Conservation (phyloP, 1,284 basidiomycete genomes). For the Malassezia vespertilionis region DNA sequence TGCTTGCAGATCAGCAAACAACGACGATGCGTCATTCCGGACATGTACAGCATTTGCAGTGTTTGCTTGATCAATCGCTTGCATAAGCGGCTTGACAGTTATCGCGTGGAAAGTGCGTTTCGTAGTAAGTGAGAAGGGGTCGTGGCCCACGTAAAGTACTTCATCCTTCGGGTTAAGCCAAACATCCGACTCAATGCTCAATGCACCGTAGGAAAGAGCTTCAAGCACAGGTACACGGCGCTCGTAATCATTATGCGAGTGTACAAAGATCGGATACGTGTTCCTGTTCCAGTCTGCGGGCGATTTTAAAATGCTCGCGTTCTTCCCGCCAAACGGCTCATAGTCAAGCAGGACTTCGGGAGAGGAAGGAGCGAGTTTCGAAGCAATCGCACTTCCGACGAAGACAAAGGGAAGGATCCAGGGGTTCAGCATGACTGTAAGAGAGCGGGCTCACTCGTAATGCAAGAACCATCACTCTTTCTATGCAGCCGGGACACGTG, state of each 20-base stretch:
- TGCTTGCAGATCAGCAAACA: constrained; percentile 19
- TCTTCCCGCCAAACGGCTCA: constrained; percentile 13
- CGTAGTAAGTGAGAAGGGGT: constrained; percentile 21
- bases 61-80: constrained; percentile 27
- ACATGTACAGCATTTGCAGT: constrained; percentile 17
- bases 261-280: constrained; percentile 21
- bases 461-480: too few species aligned
- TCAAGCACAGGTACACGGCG: constrained; percentile 24
- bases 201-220: constrained; percentile 25
- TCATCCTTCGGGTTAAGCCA: constrained; percentile 30
- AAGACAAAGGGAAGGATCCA: too few species aligned
- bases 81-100: constrained; percentile 24
- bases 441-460: too few species aligned
- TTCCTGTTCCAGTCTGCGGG: constrained; percentile 22
- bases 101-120: constrained; percentile 25
- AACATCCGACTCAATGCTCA: constrained; percentile 29
- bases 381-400: constrained; percentile 16
- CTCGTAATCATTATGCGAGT: constrained; percentile 30
- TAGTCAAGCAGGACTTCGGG: background rate
- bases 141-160: constrained; percentile 31
- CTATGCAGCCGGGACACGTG: too few species aligned
- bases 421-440: too few species aligned
- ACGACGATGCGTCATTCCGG: constrained; percentile 17
- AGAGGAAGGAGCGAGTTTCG: background rate
- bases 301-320: constrained; percentile 14